phyloP scores from a whole-genome alignment of 2,329 filamentous ascomycete species.

The Paecilomyces sp. region DNA sequence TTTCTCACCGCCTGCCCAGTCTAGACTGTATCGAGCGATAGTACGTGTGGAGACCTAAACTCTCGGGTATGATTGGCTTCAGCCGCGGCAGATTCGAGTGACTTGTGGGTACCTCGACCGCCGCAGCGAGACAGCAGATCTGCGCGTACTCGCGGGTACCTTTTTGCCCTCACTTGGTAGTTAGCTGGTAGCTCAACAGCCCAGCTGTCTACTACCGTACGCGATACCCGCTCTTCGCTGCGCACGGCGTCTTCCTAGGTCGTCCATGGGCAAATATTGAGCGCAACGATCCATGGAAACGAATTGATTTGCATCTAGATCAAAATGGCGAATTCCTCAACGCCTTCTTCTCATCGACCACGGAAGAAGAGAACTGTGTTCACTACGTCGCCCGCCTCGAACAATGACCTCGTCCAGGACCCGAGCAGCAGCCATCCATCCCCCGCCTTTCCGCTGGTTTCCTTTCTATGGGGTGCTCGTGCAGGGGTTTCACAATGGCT shows the following conservation, averaged over 20 bases:
- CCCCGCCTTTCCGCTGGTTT: conserved; percentile 81
- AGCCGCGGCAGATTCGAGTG: background rate
- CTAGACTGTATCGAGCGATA: background rate
- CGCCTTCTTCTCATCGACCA: conserved; percentile 32
- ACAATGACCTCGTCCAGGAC: conserved; percentile 38
- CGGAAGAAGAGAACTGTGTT: conserved; percentile 39
- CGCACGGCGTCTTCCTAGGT: background rate
- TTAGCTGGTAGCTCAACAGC: background rate
- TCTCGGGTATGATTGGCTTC: background rate
- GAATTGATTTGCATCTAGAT: conserved; percentile 8
- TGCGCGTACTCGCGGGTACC: background rate
- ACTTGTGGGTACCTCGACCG: background rate
- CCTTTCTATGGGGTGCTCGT: conserved; percentile 90
- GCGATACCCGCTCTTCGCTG: background rate
- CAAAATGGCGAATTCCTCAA: conserved; percentile 19
- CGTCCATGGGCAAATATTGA: background rate
- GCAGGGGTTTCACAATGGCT: conserved; percentile 84
- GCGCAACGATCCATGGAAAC: conserved; percentile 14
- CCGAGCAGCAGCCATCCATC: conserved; percentile 37
- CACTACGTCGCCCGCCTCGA: conserved; percentile 26
- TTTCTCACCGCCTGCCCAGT: conserved; percentile 18
- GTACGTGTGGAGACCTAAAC: background rate
- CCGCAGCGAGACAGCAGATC: background rate
- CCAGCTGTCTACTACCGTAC: background rate
- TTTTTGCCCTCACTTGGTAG: background rate